Evolutionary conservation across 768 basidiomycete genomes (phyloP).

Genomic region (Dictyophora rubrovolvata): DNA sequence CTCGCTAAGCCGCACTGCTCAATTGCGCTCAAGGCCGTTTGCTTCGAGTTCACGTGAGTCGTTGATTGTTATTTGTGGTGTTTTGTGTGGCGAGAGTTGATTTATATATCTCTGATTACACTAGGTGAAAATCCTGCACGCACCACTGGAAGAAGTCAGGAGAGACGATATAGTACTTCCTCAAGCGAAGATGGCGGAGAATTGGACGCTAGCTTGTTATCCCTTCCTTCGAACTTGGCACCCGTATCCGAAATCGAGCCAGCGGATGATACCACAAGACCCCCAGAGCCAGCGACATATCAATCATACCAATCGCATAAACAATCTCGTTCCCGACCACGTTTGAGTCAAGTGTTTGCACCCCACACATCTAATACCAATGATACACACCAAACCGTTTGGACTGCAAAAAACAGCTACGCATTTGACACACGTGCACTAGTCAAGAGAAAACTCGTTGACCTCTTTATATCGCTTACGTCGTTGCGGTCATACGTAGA

Average conservation of each 20-base stretch:
- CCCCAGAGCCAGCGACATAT: too few relatives aligned
- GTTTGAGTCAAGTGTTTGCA: conserved; percentile 4
- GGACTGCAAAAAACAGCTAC: conserved; percentile 71
- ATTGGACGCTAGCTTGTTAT: conserved; percentile 30
- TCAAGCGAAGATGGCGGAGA: conserved; percentile 34
- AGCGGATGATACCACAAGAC: neutral
- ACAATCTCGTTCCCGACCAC: neutral
- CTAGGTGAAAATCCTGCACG: neutral
- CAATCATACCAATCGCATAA: neutral
- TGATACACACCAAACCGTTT: conserved; percentile 39
- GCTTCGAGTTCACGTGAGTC: neutral
- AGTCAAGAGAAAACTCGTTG: conserved; percentile 84
- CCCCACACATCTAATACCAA: neutral
- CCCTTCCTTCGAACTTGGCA: conserved; percentile 19
- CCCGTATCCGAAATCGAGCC: neutral
- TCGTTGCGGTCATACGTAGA: conserved; percentile 82
- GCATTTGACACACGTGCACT: conserved; percentile 75
- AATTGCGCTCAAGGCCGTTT: neutral
- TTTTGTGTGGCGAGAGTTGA: neutral
- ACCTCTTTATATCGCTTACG: conserved; percentile 65
- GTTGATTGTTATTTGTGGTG: neutral
- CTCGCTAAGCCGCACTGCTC: neutral
- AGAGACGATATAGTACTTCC: conserved; percentile 37
- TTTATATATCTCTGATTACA: neutral
- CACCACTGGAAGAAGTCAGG: conserved; percentile 1